Base-by-base conservation (phyloP, 1,284 basidiomycete genomes). In the Cystobasidium pallidum region DNA sequence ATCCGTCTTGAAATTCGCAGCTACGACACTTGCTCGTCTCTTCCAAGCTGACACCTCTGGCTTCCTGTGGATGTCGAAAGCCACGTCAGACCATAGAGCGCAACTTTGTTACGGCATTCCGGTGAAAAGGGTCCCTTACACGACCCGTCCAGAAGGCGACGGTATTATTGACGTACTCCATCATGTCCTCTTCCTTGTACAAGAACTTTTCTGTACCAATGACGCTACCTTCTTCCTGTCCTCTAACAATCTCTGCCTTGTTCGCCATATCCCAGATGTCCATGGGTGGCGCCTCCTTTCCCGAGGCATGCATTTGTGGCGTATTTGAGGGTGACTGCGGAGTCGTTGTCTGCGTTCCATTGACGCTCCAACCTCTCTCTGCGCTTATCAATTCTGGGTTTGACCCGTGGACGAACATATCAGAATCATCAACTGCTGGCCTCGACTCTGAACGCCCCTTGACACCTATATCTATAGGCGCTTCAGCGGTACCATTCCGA, bases 1-100 rank as follows among this genome's bases (percentile, higher is more conserved):
- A 78, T 2, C 75, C 76, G 4, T 74, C 73, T 51, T 76, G 74
- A 24, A 76, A 78, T 68, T 78, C 77, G 70, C 77, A 78, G 10
- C 32, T 76, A 36, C 75, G 64, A 62, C 63, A 65, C 55, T 61
- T 74, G 39, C 54, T 47, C 15, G 45, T 28, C 28, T 67, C 73
- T 0, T 64, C 66, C 24, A 64, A 36, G 24, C 41, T 49, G 15
- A 61, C 66, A 11, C 73, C 61, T 36, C 43, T 24, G 10, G 72
- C 47, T 24, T 52, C 36, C 65, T 64, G 43, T 39, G 17, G 62
- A n/a, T 51, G n/a, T 19, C 15, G 4, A 43, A 41, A 47, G 15
- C 10, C 28, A 41, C 6, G 70, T 24, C 1, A 41, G 17, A 19
- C n/a, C n/a, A n/a, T n/a, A n/a, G n/a, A 71, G 70, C 1, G 74